Percentiles rank a stretch among this genome's conserved stretches.
Conservation (phyloP, 1,284 basidiomycete genomes). For the Ganoderma lucidum region DNA sequence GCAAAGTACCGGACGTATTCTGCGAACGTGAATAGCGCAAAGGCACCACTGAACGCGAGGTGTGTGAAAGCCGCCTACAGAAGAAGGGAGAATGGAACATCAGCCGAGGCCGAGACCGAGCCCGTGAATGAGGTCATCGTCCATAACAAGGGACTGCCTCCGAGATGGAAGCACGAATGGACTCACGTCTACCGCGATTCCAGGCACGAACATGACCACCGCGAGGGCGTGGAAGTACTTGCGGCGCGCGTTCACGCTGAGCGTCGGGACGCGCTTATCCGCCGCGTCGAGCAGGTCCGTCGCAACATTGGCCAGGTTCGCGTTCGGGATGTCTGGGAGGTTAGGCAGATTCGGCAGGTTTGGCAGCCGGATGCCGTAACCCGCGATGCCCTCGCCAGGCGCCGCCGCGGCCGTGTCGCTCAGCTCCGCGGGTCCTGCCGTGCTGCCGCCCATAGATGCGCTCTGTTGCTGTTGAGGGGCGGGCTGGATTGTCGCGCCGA, state of each 20-base stretch:
- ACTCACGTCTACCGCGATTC: conserved; percentile 91
- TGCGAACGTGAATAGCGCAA: conserved; percentile 93
- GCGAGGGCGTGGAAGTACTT: conserved; percentile 98
- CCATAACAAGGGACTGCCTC: background rate
- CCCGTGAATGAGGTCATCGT: conserved; percentile 12
- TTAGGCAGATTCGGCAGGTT: conserved; percentile 55
- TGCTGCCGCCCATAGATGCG: conserved; percentile 3
- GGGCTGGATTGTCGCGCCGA: conserved; percentile 14
- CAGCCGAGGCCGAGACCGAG: conserved; percentile 6
- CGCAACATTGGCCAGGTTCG: conserved; percentile 67
- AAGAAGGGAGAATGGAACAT: conserved; percentile 17
- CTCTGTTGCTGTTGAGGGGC: conserved; percentile 15
- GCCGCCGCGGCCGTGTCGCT: conserved; percentile 39
- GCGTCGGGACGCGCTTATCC: conserved; percentile 87
- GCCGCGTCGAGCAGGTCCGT: conserved; percentile 87
- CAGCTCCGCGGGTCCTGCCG: conserved; percentile 22
- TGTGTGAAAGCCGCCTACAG: conserved; percentile 94
- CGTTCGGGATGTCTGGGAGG: conserved; percentile 51
- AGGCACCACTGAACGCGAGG: conserved; percentile 92
- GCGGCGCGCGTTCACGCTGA: conserved; percentile 92
- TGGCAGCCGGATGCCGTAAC: conserved; percentile 53
- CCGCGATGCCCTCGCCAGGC: conserved; percentile 37
- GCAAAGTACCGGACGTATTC: conserved; percentile 99
- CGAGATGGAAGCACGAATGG: conserved; percentile 45
- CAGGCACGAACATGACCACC: conserved; percentile 96